Percentiles rank a stretch among this genome's conserved stretches.
These are phyloP conservation scores for Lodderomyces margitis DNA, from an alignment of 1,139 yeast genomes.

Conservation along the genomic window DNA sequence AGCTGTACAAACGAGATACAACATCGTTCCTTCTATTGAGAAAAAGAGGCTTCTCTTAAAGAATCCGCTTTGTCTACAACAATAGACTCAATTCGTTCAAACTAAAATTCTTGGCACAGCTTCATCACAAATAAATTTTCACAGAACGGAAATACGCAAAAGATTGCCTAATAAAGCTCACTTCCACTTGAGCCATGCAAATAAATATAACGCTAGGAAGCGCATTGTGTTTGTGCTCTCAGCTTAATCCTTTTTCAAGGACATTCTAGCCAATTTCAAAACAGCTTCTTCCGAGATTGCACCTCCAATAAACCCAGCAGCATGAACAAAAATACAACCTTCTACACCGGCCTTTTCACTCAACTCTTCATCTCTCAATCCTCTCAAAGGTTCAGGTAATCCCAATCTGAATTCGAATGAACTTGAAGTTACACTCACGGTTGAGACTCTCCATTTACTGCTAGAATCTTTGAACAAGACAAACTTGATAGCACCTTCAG, in stretches of 20 bases:
- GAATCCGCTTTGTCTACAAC: too few relatives aligned
- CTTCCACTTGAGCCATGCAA: too few relatives aligned
- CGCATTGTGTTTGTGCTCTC: too few relatives aligned
- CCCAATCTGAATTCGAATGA: slow-evolving; percentile 86
- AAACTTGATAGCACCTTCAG: slow-evolving; percentile 62
- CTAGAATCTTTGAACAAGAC: slow-evolving; percentile 77
- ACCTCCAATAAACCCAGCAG: slow-evolving; percentile 98
- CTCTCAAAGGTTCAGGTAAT: slow-evolving; percentile 90
- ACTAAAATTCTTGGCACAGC: not conserved
- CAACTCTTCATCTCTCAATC: slow-evolving; percentile 82
- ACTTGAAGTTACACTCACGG: slow-evolving; percentile 72
- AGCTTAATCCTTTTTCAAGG: slow-evolving; percentile 17
- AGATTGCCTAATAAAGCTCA: too few relatives aligned
- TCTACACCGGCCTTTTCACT: slow-evolving; percentile 71
- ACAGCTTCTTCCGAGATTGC: slow-evolving; percentile 80
- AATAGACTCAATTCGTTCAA: not conserved
- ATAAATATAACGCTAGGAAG: too few relatives aligned
- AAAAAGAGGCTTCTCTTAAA: too few relatives aligned
- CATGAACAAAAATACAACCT: slow-evolving; percentile 90
- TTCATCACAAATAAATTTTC: not conserved
- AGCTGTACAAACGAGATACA: too few relatives aligned
- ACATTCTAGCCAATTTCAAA: slow-evolving; percentile 63
- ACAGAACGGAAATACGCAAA: not conserved
- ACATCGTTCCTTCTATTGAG: too few relatives aligned
- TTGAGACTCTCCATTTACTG: slow-evolving; percentile 82